phyloP scores from a whole-genome alignment of 1,139 yeast genomes.

The Saccharomycopsis hybrid region DNA sequence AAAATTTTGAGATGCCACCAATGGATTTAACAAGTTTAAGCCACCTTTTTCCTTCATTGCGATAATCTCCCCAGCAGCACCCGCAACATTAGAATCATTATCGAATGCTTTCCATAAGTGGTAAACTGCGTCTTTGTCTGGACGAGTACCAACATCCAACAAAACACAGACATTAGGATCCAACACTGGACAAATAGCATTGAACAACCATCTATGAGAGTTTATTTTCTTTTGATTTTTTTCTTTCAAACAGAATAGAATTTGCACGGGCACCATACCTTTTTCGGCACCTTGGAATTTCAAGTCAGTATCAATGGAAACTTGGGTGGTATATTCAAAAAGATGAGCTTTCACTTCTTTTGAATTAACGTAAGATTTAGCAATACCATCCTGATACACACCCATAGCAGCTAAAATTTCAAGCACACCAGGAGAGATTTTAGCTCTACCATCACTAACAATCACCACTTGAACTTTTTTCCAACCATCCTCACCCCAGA shows the following conservation, averaged over 20 bases:
- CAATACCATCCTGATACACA: constrained; percentile 92
- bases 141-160: constrained; percentile 90
- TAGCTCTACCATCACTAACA: constrained; percentile 89
- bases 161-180: constrained; percentile 84
- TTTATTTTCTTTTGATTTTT: constrained; percentile 84
- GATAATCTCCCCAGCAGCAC: constrained; percentile 95
- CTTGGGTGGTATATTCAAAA: constrained; percentile 90
- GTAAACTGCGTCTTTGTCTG: constrained; percentile 77
- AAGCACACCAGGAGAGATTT: constrained; percentile 72
- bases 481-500: constrained; percentile 97
- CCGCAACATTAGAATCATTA: constrained; percentile 91
- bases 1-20: constrained; percentile 94
- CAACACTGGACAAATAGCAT: constrained; percentile 82
- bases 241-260: constrained; percentile 84
- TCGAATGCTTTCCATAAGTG: constrained; percentile 97
- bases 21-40: constrained; percentile 72
- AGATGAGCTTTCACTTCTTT: constrained; percentile 87
- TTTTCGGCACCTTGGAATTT: constrained; percentile 77
- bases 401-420: constrained; percentile 91
- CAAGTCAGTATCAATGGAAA: constrained; percentile 75
- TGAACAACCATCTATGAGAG: constrained; percentile 92
- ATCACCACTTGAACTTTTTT: constrained; percentile 86
- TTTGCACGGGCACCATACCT: constrained; percentile 87
- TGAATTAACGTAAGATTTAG: constrained; percentile 86
- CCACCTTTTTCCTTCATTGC: constrained; percentile 91